Evolutionary conservation across 169 alveolate species (phyloP).

Genomic region (Amoebophrya sp.): DNA sequence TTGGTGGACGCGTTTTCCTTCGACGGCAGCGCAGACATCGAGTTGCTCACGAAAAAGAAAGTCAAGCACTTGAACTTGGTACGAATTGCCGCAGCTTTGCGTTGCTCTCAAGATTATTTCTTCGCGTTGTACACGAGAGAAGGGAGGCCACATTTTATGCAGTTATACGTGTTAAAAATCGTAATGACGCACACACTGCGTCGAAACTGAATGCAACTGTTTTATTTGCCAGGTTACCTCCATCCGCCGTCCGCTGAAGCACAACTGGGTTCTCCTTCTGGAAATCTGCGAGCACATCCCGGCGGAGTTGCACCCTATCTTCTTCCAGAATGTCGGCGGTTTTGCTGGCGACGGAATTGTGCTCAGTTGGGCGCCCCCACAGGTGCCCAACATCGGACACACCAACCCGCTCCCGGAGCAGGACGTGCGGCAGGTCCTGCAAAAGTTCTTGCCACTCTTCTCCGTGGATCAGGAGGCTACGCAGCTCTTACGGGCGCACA

Average conservation of each 20-base stretch:
- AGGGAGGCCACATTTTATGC: no score
- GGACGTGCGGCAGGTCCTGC: neutral
- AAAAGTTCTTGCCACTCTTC: neutral
- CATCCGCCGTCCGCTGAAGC: neutral
- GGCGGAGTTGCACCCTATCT: neutral
- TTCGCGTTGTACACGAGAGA: no score
- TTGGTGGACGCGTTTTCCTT: neutral
- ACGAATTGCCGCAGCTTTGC: no score
- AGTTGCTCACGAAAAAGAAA: neutral
- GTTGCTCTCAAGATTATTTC: no score
- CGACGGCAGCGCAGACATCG: neutral
- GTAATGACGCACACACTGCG: no score
- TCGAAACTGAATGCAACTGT: no score
- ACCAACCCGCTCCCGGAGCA: neutral
- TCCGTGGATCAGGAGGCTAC: neutral
- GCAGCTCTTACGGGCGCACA: neutral
- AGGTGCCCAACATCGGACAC: conserved; percentile 6
- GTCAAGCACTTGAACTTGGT: conserved; percentile 14
- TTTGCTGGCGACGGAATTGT: conserved; percentile 2
- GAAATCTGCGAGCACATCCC: conserved; percentile 20
- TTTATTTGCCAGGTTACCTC: neutral
- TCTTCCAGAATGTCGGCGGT: neutral
- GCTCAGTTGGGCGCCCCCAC: neutral
- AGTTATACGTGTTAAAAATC: no score
- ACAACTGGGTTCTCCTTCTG: neutral